Evolutionary conservation across 495 filamentous ascomycete genomes (phyloP), one percentile per base, ranked within the genome.

Genomic region (Tetracladium marchalianum): DNA sequence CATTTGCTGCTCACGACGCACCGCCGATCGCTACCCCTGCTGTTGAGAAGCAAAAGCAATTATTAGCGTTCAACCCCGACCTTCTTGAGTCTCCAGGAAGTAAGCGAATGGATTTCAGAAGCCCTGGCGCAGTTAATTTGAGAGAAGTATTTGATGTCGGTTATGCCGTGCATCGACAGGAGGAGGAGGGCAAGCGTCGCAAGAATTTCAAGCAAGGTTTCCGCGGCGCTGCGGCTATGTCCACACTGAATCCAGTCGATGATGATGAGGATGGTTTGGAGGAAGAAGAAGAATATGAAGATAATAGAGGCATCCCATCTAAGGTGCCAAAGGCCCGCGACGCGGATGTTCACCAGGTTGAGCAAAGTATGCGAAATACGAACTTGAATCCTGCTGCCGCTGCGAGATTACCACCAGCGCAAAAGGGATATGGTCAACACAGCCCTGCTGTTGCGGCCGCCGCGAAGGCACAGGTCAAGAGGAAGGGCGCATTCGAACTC

Each of bases 91-190:
- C 72, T 4, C 74, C 75, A 9, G 76, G 75, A 37, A 46, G 51
- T 18, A 63, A 72, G 42, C 80, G 85, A 10, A 81, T 82, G 72
- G 93, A 98, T 66, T 98, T 97, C 78, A 84, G 92, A 38, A 96
- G 89, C 0, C 93, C 92, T 0, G 93, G 88, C 38, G 92, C 86
- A 10, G 82, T 97, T 64, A 96, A 95, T 59, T 72, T 98, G 16
- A 85, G 92, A 41, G 92, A 98, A 58, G 87, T 97, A 11, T 98
- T 98, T 54, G 92, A 98, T 58, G 92, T 98, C 41, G 82, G 87
- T 31, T 97, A 98, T 56, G 87, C 92, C 17, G 92, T 98, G 12
- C 92, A 97, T 59, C 75, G 92, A 27, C 87, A 97, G 63, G 92
- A 96, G 62, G 92, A 98, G 63, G 92, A 97, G 64, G 80, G 76